Conservation (phyloP, 2,329 filamentous ascomycete species). For the Pseudonectria foliicola region DNA sequence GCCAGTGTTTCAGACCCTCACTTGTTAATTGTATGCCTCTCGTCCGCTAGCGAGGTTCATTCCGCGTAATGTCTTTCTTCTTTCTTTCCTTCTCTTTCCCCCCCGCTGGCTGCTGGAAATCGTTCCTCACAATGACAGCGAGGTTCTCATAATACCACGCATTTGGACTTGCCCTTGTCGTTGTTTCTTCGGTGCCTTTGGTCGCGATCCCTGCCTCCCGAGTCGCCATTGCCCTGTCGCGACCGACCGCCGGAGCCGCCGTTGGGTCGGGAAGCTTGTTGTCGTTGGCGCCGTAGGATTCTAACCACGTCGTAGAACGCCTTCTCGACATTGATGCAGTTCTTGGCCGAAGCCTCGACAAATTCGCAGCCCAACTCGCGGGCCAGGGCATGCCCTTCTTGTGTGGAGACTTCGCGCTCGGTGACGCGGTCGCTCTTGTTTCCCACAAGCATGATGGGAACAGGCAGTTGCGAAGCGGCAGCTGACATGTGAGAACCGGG, state of each 20-base stretch:
- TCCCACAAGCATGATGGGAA: constrained; percentile 95
- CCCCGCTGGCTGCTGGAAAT: constrained; percentile 7
- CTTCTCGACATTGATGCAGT: constrained; percentile 97
- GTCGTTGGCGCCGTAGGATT: constrained; percentile 76
- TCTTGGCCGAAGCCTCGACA: constrained; percentile 93
- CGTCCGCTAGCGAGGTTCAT: constrained; percentile 6
- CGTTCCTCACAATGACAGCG: constrained; percentile 2
- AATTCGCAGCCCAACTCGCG: constrained; percentile 93
- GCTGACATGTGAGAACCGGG: constrained; percentile 65
- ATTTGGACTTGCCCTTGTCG: constrained; percentile 31
- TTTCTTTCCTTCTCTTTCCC: constrained; percentile 11
- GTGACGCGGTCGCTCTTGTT: constrained; percentile 98
- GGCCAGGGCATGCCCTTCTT: constrained; percentile 87
- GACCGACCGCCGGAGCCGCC: constrained; percentile 31
- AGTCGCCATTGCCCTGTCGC: constrained; percentile 30
- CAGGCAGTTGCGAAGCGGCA: constrained; percentile 55
- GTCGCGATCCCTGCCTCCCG: constrained; percentile 25
- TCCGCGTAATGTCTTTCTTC: constrained; percentile 5
- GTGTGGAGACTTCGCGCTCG: constrained; percentile 91
- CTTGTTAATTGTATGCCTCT: constrained; percentile 12
- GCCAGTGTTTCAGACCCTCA: constrained; percentile 9
- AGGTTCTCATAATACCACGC: constrained; percentile 32
- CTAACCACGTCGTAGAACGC: constrained; percentile 97
- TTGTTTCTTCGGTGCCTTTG: constrained; percentile 28
- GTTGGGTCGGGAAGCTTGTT: constrained; percentile 40